phyloP scores from a whole-genome alignment of 768 basidiomycete genomes.

The Crassisporium funariophilum region DNA sequence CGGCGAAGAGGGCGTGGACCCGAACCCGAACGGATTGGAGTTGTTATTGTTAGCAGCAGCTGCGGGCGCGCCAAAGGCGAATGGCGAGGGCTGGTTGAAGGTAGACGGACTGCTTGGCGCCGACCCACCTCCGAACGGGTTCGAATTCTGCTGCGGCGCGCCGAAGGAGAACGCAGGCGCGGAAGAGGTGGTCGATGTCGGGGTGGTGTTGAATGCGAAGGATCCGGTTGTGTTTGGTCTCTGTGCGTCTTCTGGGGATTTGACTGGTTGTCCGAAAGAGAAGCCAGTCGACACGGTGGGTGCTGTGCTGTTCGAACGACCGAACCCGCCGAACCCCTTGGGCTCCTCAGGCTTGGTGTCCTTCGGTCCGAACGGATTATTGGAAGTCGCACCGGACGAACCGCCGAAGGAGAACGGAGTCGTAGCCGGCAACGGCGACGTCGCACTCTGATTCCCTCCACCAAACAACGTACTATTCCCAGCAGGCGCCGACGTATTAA shows the following conservation, averaged over 20 bases:
- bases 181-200: slow-evolving; percentile 40
- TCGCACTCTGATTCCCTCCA: slow-evolving; percentile 19
- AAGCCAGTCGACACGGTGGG: slow-evolving; percentile 39
- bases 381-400: slow-evolving; percentile 33
- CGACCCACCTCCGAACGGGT: slow-evolving; percentile 51
- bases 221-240: slow-evolving; percentile 42
- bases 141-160: slow-evolving; percentile 32
- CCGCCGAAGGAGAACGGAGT: slow-evolving; percentile 46
- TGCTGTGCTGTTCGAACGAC: slow-evolving; percentile 34
- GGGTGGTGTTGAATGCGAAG: slow-evolving; percentile 49
- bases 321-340: slow-evolving; percentile 51
- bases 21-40: slow-evolving; percentile 55
- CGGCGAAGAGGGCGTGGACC: slow-evolving; percentile 62
- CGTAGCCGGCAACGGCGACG: slow-evolving; percentile 19
- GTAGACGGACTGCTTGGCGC: slow-evolving; percentile 62
- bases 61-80: slow-evolving; percentile 47
- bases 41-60: slow-evolving; percentile 33
- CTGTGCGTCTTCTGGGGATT: slow-evolving; percentile 37
- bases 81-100: slow-evolving; percentile 49
- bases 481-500: slow-evolving; percentile 36
- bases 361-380: slow-evolving; percentile 49
- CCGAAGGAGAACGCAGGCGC: slow-evolving; percentile 49
- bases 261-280: slow-evolving; percentile 45
- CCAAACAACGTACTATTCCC: slow-evolving; percentile 34
- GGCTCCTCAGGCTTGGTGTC: slow-evolving; percentile 49